Conservation (phyloP, 1,284 basidiomycete genomes). For the Boletus nobilissimus region DNA sequence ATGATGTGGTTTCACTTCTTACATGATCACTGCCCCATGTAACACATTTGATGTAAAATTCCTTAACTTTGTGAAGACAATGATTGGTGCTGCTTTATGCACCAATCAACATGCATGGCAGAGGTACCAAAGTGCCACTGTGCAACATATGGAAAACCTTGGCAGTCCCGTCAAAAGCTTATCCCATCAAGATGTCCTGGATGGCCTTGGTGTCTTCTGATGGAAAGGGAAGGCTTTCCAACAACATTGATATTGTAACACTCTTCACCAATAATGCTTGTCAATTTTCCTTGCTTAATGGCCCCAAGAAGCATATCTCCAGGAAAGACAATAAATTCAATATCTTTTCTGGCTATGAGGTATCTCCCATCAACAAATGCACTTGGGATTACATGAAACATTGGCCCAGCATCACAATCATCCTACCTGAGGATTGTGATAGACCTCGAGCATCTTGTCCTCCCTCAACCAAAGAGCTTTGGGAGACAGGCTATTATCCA, state of each 20-base stretch:
- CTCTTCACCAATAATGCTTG: neutral
- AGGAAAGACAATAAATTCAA: neutral
- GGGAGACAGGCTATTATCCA: neutral
- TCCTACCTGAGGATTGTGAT: neutral
- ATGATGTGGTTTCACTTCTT: neutral
- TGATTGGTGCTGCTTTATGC: neutral
- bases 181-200: neutral
- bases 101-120: neutral
- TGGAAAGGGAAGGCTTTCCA: neutral
- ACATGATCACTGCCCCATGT: too few relatives aligned
- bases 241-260: neutral
- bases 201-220: too few relatives aligned
- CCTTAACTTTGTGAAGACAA: too few relatives aligned
- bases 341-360: neutral
- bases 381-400: neutral
- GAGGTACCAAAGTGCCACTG: neutral
- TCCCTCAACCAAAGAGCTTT: neutral
- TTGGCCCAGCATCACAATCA: too few relatives aligned
- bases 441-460: neutral
- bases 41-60: too few relatives aligned
- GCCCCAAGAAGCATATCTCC: neutral
- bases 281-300: neutral
- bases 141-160: neutral
- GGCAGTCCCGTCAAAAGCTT: neutral
- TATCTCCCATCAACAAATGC: neutral